Evolutionary conservation across 805 yeast species (phyloP), one percentile per base, ranked within the genome.

Genomic region (Sugiyamaella valdiviana): DNA sequence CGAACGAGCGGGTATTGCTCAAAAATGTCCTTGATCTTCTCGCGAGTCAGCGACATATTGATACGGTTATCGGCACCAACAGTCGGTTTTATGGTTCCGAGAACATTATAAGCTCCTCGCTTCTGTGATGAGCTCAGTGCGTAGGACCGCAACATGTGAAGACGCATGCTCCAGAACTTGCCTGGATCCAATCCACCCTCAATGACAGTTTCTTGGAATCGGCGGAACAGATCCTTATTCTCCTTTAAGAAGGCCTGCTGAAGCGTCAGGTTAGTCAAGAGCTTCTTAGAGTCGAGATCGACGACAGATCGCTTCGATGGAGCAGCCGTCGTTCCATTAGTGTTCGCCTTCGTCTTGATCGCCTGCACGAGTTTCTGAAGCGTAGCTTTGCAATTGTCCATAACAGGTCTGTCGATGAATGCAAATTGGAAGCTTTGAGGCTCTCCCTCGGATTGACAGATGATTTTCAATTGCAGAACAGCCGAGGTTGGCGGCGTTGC

Each of bases 31-130:
- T 79, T 82, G 59, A 93, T 90, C 52, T 84, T 89, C 52, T 90
- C 97, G 48, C 96, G 73, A 0, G 99, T 86, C 29, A 93, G 85
- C 47, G 89, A 83, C 43, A 93, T 95, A 64, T 89, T 90, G 49
- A 91, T 95, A 63, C 88, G 87, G 66, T 91, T 91, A 61, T 91
- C 98, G 47, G 87, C 78, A 0, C 95, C 82, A 0, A 96, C 95
- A 6, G 88, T 91, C 0, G 98, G 96, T 60, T 85, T 87, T 54
- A 93, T 91, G 0, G 98, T 88, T 39, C 95, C 84, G 46, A 93
- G 69, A 0, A 93, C 98, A 61, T 93, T 93, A 63, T 90, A 93
- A 0, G 96, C 93, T 0, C 99, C 99, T 44, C 83, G 74, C 55
- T 85, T 85, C 62, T 93, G 99, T 17, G 88, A 78, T 15, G 79